Base-by-base conservation (phyloP, 129 eudicot genomes). In the Rutidosis leptorrhynchoides region DNA sequence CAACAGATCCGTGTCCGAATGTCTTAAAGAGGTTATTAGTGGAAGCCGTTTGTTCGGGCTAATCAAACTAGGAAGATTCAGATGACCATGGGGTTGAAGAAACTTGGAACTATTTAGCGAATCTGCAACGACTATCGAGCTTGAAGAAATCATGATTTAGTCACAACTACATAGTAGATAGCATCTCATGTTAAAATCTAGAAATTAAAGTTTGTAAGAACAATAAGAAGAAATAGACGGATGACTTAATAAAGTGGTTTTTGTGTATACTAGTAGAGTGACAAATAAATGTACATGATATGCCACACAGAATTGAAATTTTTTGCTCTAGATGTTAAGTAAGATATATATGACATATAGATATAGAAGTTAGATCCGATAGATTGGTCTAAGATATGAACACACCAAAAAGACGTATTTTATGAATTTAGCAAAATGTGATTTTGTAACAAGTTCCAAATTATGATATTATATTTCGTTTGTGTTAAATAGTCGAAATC, bases 1-100 rank as follows among this genome's bases (percentile, higher is more conserved):
- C 80, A 30, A 71, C 61, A n/a, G 95, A 90, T 67, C 97, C 95
- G 7, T 90, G 95, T 58, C 97, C 87, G 2, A 72, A 80, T 3
- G 80, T 80, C 48, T 71, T 90, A 76, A 90, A 90, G 84, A 76
- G 74, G 67, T 78, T 90, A 33, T 71, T 74, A 9, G 87, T 90
- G 16, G 95, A 84, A 78, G 95, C 95, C 32, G 77, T 76, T 69
- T 87, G 89, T 77, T 81, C 97, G 5, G 37, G 21, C 20, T 45
- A 74, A 48, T 23, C 26, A 1, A 58, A 20, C 32, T 67, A 58
- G 54, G 24, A 14, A 22, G 73, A 62, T 23, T 26, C 16, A 56
- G 29, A 55, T 66, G 27, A 43, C 25, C 27, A 22, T 11, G 19
- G 33, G n/a, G n/a, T n/a, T 3, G 12, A 58, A 15, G 71, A 27